Evolutionary conservation across 805 yeast genomes (phyloP).

Genomic region (Brettanomyces sp.): DNA sequence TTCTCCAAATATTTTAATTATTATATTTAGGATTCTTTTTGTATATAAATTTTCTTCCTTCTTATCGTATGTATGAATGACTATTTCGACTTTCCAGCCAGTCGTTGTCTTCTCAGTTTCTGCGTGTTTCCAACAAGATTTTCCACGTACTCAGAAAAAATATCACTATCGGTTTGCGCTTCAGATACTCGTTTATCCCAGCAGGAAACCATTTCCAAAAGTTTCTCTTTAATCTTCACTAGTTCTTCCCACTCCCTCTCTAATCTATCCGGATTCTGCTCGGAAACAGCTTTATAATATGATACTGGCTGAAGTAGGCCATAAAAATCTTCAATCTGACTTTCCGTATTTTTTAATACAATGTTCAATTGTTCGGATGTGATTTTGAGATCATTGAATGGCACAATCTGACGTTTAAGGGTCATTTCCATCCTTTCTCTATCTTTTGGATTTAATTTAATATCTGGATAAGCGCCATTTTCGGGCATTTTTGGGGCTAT

Average conservation of each 20-base stretch:
- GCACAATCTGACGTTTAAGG: slow-evolving; percentile 20
- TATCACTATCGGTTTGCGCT: slow-evolving; percentile 53
- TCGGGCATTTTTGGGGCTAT: slow-evolving; percentile 12
- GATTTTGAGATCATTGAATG: slow-evolving; percentile 25
- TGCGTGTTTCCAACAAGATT: slow-evolving; percentile 88
- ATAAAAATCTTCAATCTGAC: slow-evolving; percentile 12
- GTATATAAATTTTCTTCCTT: no score
- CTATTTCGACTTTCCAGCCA: background rate
- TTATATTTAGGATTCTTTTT: no score
- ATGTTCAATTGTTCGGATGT: slow-evolving; percentile 20
- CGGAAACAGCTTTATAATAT: slow-evolving; percentile 12
- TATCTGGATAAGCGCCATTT: background rate
- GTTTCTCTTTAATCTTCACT: slow-evolving; percentile 26
- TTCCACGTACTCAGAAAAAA: slow-evolving; percentile 82
- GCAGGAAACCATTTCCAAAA: slow-evolving; percentile 24
- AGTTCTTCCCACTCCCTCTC: slow-evolving; percentile 30
- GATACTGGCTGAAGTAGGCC: slow-evolving; percentile 18
- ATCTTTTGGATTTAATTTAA: background rate
- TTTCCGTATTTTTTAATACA: slow-evolving; percentile 15
- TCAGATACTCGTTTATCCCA: slow-evolving; percentile 46
- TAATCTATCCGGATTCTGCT: slow-evolving; percentile 23
- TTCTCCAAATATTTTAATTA: no score
- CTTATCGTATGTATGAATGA: background rate
- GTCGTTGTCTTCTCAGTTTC: slow-evolving; percentile 42
- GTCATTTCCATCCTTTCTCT: background rate